Conservation (phyloP, 345 rosid species). For the Eucalyptus sideroxylon region DNA sequence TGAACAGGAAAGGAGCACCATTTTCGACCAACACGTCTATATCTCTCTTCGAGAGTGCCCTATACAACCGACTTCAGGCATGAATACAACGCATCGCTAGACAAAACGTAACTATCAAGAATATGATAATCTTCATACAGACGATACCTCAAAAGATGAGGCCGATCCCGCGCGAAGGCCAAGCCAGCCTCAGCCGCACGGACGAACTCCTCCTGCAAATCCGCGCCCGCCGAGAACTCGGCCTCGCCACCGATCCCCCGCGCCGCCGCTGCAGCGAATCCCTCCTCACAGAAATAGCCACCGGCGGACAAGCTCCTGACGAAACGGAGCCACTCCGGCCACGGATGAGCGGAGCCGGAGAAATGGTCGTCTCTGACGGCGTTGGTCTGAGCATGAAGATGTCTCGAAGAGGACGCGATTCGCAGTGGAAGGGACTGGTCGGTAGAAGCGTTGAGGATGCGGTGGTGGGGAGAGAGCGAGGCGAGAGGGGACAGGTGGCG, state of each 20-base stretch:
- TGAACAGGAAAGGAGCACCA: constrained; percentile 53
- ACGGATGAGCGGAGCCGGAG: neutral
- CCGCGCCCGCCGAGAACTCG: constrained; percentile 11
- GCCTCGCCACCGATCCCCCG: neutral
- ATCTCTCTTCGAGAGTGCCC: constrained; percentile 64
- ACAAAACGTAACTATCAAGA: neutral
- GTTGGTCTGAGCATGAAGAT: neutral
- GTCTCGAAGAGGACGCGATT: neutral
- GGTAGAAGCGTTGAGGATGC: neutral
- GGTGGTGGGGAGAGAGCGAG: neutral
- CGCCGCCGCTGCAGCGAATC: neutral
- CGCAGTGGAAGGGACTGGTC: constrained; percentile 5
- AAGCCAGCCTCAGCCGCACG: constrained; percentile 47
- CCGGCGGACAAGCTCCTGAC: constrained; percentile 18
- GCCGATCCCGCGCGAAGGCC: constrained; percentile 49
- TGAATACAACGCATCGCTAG: neutral
- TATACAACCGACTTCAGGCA: neutral
- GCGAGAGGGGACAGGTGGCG: neutral
- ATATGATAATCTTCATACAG: neutral
- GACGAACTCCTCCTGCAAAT: constrained; percentile 40
- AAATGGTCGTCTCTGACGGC: neutral
- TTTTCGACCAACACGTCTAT: constrained; percentile 49
- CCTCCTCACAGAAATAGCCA: constrained; percentile 17
- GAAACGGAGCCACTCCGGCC: neutral
- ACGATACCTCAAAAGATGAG: constrained; percentile 36